These are phyloP conservation scores for Sarocladium oryzae DNA, from an alignment of 2,329 filamentous ascomycete genomes.

Conservation along the genomic window DNA sequence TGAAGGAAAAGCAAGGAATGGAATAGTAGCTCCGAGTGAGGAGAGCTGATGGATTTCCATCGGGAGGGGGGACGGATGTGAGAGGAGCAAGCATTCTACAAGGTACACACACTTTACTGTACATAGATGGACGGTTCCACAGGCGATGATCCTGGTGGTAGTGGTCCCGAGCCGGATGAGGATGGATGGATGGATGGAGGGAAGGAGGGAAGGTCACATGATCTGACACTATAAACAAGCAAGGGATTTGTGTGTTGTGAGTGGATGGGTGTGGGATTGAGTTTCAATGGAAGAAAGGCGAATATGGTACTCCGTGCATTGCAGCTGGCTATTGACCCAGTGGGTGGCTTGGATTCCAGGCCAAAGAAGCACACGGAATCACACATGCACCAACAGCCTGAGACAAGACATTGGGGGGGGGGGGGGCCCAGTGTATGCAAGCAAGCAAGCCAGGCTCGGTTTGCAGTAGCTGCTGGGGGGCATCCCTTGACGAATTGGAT, in stretches of 20 bases:
- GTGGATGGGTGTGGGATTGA: not conserved
- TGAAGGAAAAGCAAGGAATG: not conserved
- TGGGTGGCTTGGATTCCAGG: too few species aligned
- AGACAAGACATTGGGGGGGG: too few species aligned
- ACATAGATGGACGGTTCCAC: conserved; percentile 7
- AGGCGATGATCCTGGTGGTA: not conserved
- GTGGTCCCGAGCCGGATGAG: conserved; percentile 4
- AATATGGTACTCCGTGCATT: too few species aligned
- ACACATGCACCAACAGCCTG: too few species aligned
- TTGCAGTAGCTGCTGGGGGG: too few species aligned
- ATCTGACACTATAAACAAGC: not conserved
- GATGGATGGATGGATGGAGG: not conserved
- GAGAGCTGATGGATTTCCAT: not conserved
- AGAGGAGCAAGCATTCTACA: not conserved
- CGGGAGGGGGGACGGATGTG: not conserved
- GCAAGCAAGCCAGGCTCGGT: too few species aligned
- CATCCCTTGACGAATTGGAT: too few species aligned
- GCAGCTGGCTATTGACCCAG: too few species aligned
- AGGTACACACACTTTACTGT: conserved; percentile 1
- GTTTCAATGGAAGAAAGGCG: not conserved
- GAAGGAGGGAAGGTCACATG: conserved; percentile 2
- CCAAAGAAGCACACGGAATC: too few species aligned
- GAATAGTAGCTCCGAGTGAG: not conserved
- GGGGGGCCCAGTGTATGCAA: not conserved
- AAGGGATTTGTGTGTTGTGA: not conserved